A percentile compares a stretch with the other conserved stretches of the same genome.
Conservation (phyloP, 495 filamentous ascomycete genomes). For the Penicillium dipodomyicola region DNA sequence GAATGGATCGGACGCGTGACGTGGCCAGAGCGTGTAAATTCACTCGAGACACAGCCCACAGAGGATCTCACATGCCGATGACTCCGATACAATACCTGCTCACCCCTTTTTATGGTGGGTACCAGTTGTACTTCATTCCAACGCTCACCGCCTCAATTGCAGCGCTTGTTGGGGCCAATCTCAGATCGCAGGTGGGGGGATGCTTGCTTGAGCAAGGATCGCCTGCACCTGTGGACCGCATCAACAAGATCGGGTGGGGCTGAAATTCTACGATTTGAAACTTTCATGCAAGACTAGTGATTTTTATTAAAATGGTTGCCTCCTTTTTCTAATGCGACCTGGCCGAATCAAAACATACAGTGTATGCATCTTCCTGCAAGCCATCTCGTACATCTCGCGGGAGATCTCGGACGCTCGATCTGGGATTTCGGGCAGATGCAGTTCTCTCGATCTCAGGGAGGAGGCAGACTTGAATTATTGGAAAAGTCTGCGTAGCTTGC, state of each 20-base stretch:
- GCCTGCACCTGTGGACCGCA: slow-evolving; percentile 5
- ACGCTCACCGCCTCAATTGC: slow-evolving; percentile 20
- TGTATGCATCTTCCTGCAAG: slow-evolving; percentile 5
- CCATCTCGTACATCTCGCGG: slow-evolving; percentile 1
- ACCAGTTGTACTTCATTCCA: background rate
- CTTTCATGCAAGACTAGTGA: slow-evolving; percentile 4
- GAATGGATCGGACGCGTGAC: background rate
- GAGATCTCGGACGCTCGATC: slow-evolving; percentile 8
- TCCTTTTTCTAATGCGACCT: background rate
- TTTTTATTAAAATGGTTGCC: background rate
- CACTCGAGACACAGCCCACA: background rate
- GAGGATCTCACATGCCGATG: background rate
- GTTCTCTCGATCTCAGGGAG: background rate
- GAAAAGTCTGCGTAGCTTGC: background rate
- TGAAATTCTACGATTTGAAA: slow-evolving; percentile 7
- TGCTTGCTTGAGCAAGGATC: slow-evolving; percentile 15
- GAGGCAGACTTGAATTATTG: background rate
- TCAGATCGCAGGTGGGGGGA: slow-evolving; percentile 15
- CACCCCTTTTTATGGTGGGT: background rate
- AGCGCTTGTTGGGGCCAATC: slow-evolving; percentile 12
- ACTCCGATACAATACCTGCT: background rate
- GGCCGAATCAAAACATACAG: background rate
- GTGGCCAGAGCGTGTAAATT: background rate
- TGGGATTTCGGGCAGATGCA: slow-evolving; percentile 5
- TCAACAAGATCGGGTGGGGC: slow-evolving; percentile 15